Evolutionary conservation across 345 rosid genomes (phyloP).

Genomic region (Acer yangbiense): DNA sequence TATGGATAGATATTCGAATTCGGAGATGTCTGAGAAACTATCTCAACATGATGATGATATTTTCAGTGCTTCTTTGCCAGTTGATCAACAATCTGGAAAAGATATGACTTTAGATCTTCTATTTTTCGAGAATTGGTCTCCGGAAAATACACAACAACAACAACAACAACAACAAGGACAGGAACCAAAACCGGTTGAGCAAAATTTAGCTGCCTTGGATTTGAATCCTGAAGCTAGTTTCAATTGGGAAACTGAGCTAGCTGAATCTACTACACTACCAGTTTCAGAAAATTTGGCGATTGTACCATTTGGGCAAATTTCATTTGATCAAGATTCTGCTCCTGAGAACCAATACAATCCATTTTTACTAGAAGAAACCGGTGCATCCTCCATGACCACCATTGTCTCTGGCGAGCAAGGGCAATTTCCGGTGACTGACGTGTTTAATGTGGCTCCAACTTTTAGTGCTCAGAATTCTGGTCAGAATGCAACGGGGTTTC

Average conservation of each 20-base stretch:
- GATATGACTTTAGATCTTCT: conserved; percentile 27
- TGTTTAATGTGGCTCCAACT: conserved; percentile 43
- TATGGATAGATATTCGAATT: conserved; percentile 20
- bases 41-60: conserved; percentile 25
- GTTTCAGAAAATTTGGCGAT: neutral
- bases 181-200: conserved; percentile 10
- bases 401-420: neutral
- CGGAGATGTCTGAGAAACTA: conserved; percentile 38
- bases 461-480: conserved; percentile 27
- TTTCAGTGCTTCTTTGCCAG: conserved; percentile 27
- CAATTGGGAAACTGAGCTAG: conserved; percentile 62
- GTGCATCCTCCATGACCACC: conserved; percentile 3
- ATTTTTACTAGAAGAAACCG: conserved; percentile 42
- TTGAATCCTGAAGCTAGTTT: conserved; percentile 26
- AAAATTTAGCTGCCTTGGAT: conserved; percentile 19
- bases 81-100: conserved; percentile 15
- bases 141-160: conserved; percentile 13
- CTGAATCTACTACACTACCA: conserved; percentile 35
- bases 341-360: conserved; percentile 44
- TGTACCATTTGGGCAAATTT: neutral
- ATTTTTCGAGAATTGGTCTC: conserved; percentile 46
- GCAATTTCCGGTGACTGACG: conserved; percentile 11
- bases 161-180: conserved; percentile 11
- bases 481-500: neutral
- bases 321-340: conserved; percentile 9